phyloP scores from a whole-genome alignment of 331 rosid species.

The Phaseolus coccineus region DNA sequence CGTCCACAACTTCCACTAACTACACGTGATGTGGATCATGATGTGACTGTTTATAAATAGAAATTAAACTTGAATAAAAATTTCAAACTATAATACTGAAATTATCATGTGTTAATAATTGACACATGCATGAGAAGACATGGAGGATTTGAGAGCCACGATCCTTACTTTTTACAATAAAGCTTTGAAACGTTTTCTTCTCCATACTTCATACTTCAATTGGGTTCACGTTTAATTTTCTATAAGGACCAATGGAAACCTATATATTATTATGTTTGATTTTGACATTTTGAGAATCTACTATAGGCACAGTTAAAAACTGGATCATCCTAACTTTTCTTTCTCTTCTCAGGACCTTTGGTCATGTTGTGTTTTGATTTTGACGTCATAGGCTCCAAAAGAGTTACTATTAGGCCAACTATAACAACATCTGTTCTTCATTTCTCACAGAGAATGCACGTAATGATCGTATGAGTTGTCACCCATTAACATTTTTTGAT shows the following conservation, averaged over 20 bases:
- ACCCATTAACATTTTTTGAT: slow-evolving; percentile 28
- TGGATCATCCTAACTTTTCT: background rate
- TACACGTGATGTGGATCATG: too few relatives aligned
- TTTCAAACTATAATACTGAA: too few relatives aligned
- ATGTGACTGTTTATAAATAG: too few relatives aligned
- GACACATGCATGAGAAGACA: slow-evolving; percentile 32
- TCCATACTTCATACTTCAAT: background rate
- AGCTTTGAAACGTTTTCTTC: slow-evolving; percentile 41
- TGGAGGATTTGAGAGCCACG: background rate
- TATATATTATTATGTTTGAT: slow-evolving; percentile 47
- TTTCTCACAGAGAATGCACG: background rate
- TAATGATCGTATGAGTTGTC: background rate
- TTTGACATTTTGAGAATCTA: slow-evolving; percentile 73
- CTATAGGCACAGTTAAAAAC: background rate
- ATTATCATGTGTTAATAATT: background rate
- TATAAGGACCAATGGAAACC: slow-evolving; percentile 49
- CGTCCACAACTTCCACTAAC: too few relatives aligned
- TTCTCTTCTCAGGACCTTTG: background rate
- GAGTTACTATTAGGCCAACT: slow-evolving; percentile 38
- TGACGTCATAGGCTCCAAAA: slow-evolving; percentile 40
- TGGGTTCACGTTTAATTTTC: slow-evolving; percentile 19
- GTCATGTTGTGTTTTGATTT: slow-evolving; percentile 36
- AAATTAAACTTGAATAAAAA: too few relatives aligned
- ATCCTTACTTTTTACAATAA: background rate
- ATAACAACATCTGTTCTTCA: background rate